phyloP scores from a whole-genome alignment of 2,329 filamentous ascomycete genomes.

The Teratosphaeria viscida region DNA sequence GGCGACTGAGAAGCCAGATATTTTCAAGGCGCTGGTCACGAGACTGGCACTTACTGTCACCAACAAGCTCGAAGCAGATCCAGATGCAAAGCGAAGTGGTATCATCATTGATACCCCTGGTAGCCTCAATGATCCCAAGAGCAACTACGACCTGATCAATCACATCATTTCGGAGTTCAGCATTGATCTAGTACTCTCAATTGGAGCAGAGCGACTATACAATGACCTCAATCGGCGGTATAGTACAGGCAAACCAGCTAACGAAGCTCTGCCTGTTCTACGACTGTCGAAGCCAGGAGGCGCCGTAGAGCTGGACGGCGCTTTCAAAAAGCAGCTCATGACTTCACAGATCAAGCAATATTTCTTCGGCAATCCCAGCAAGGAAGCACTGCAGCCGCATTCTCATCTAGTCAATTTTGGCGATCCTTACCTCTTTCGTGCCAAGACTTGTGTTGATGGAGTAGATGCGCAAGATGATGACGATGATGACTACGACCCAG shows the following conservation, averaged over 20 bases:
- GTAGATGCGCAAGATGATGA: constrained; percentile 26
- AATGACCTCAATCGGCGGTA: constrained; percentile 66
- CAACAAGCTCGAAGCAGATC: constrained; percentile 66
- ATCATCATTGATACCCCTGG: constrained; percentile 79
- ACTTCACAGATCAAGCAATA: constrained; percentile 80
- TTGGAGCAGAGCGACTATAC: constrained; percentile 69
- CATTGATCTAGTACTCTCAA: constrained; percentile 67
- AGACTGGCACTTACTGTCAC: constrained; percentile 70
- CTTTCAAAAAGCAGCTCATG: constrained; percentile 61
- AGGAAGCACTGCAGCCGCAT: constrained; percentile 62
- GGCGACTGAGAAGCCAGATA: constrained; percentile 56
- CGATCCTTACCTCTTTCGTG: constrained; percentile 55
- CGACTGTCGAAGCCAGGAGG: constrained; percentile 78
- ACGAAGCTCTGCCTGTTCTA: constrained; percentile 62
- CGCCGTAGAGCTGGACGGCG: constrained; percentile 63
- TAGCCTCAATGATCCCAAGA: constrained; percentile 53
- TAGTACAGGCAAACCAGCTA: constrained; percentile 31
- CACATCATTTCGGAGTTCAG: constrained; percentile 63
- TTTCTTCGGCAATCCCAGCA: constrained; percentile 69
- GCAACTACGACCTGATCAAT: constrained; percentile 63
- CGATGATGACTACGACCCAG: constrained; percentile 31
- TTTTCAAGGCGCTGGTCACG: constrained; percentile 66
- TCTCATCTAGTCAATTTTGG: constrained; percentile 76
- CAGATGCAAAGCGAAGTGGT: constrained; percentile 59
- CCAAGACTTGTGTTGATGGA: constrained; percentile 9